Evolutionary conservation across 2,329 filamentous ascomycete genomes (phyloP), one percentile per base, ranked within the genome.

Genomic region (Xylaria sp.): DNA sequence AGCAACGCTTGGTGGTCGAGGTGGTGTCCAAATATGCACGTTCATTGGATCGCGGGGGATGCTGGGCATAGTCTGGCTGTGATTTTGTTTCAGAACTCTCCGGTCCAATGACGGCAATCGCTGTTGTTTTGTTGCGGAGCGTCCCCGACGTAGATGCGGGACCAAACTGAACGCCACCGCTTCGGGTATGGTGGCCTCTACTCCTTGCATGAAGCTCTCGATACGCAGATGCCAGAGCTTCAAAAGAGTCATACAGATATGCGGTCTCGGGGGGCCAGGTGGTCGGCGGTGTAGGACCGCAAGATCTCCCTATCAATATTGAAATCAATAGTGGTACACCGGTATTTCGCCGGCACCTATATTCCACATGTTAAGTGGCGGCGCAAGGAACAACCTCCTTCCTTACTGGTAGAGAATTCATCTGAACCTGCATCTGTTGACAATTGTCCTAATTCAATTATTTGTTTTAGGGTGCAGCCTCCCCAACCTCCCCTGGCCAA

Each of bases 71-170:
- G 64, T 65, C 59, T 63, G 38, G 63, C 60, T 51, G 46, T 64
- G 70, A 56, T 20, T 36, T 56, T 66, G 71, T 70, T 73, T 70
- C 65, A 67, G 61, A 46, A 62, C 46, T 6, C 40, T 20, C 46
- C 23, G 61, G 60, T 36, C 69, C 68, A 72, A 71, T 73, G 40
- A 57, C 61, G 70, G 71, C 60, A 51, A 23, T 58, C 33, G 53
- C 65, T 64, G 28, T 46, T 46, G n/a, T 56, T 54, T 57, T 66
- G 17, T 49, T 44, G 53, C 66, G 64, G 68, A 60, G 28, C 38
- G 49, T 62, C 66, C 53, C 66, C 66, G 71, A 67, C 68, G 48
- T 11, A 7, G 23, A 59, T 13, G 42, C 36, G 65, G 58, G 53
- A 57, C 63, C 44, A 38, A n/a, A 67, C 62, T 61, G 63, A 44